Base-by-base conservation (phyloP, 352 stramenopile species). In the Phytophthora pseudosyringae region DNA sequence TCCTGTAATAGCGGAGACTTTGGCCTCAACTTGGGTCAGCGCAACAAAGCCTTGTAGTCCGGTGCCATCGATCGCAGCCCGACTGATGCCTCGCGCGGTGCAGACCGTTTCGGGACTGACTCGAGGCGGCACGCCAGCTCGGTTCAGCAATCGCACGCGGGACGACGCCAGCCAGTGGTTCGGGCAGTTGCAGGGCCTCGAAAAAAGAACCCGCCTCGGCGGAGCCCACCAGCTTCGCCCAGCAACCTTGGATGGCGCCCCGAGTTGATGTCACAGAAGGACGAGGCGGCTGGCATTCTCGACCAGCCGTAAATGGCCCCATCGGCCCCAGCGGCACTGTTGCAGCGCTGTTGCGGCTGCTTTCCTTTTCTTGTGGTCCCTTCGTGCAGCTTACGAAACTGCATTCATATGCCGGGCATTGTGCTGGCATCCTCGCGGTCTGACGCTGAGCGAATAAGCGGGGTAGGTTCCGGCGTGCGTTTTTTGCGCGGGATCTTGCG, bases 201-300 rank as follows among this genome's bases (percentile, higher is more conserved):
- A 71, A 71, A 71, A 67, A 67, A 67, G 49, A 61, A 65, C 48
- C 63, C 52, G 2, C 15, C 35, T 6, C 21, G 41, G 31, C 40
- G 10, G 28, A 51, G 26, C 45, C 12, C 26, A 21, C 21, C 21
- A 21, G 2, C 21, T 2, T 2, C 5, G 5, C 9, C 15, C 29
- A 16, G 13, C 31, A 39, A 39, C 26, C 44, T 35, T 58, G 28
- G 35, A 52, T 39, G 46, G 39, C 21, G n/a, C 32, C 15, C 15
- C 28, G 29, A 40, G 29, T 29, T 53, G 29, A 53, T 38, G 46
- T 40, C 46, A 64, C 29, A 55, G 43, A 50, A 40, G 35, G 31
- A 35, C 31, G 11, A 35, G 11, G 4, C 31, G 21, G 21, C 21
- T 21, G 21, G 21, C 21, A 21, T 21, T 21, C 21, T 21, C 21